Evolutionary conservation across 495 filamentous ascomycete genomes (phyloP).

Genomic region (Penicillium subrubescens): DNA sequence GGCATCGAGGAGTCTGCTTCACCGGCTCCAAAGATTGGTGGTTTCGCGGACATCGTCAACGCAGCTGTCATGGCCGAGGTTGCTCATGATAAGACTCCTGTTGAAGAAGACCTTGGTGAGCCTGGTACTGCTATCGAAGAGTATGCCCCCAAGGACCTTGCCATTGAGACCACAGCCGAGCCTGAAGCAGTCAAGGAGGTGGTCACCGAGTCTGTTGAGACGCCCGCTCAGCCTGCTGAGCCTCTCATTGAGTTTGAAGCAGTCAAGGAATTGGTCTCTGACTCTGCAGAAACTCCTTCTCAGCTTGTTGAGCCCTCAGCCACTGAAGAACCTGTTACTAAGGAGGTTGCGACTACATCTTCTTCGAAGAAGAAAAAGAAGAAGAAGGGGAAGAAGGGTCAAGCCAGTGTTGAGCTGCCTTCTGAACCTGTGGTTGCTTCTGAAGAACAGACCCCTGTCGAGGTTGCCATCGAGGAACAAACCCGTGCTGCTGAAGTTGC

Average conservation of each 20-base stretch:
- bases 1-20: background rate
- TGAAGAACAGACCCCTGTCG: conserved; percentile 5
- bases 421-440: conserved; percentile 11
- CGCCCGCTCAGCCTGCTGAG: background rate
- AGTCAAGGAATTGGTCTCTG: conserved; percentile 15
- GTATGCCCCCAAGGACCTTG: background rate
- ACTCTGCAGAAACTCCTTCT: conserved; percentile 1
- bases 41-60: conserved; percentile 32
- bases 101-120: conserved; percentile 12
- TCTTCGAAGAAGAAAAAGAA: conserved; percentile 44
- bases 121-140: conserved; percentile 25
- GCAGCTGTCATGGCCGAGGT: conserved; percentile 25
- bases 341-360: conserved; percentile 15
- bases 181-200: conserved; percentile 14
- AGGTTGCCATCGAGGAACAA: background rate
- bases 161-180: background rate
- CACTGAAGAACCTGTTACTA: conserved; percentile 16
- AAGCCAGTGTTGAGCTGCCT: conserved; percentile 18
- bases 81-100: background rate
- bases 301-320: conserved; percentile 7
- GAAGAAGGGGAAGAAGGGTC: conserved; percentile 39
- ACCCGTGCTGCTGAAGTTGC: background rate
- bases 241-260: conserved; percentile 4
- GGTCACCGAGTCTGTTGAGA: conserved; percentile 10
- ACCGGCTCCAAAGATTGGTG: conserved; percentile 1